phyloP scores from a whole-genome alignment of 371 early-diverging fungal genomes.

The Mucor piriformis region DNA sequence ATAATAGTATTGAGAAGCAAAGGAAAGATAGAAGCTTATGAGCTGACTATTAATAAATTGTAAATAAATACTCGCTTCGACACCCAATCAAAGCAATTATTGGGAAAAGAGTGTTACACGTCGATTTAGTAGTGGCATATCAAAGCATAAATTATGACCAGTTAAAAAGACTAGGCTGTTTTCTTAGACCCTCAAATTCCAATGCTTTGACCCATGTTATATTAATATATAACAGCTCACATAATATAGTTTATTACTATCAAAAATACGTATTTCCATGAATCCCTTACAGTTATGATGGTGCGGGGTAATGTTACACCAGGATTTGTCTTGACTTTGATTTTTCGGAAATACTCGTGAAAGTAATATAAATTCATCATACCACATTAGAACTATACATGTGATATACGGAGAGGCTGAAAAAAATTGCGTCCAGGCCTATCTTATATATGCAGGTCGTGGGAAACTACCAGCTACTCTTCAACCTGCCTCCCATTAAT shows the following conservation, averaged over 20 bases:
- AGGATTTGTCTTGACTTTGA: background rate
- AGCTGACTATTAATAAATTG: slow-evolving; percentile 10
- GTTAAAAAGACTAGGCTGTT: background rate
- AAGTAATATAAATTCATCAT: background rate
- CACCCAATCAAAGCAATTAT: background rate
- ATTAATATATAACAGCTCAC: background rate
- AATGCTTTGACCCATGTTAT: background rate
- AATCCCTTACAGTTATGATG: background rate
- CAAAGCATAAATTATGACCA: background rate
- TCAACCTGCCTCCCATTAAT: too few relatives aligned
- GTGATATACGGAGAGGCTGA: background rate
- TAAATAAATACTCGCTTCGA: background rate
- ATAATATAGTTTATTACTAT: background rate
- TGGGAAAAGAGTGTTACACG: background rate
- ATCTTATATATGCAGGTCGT: background rate
- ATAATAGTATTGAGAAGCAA: background rate
- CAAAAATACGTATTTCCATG: background rate
- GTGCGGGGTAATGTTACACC: slow-evolving; percentile 10
- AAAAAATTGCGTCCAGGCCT: slow-evolving; percentile 1
- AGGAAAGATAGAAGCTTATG: background rate
- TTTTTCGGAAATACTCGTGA: slow-evolving; percentile 3
- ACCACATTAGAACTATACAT: background rate
- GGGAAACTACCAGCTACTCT: background rate
- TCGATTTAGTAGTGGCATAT: background rate
- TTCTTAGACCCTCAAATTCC: background rate